These are phyloP conservation scores for Penicillium hesseltinei DNA, from an alignment of 2,329 filamentous ascomycete genomes.

Conservation along the genomic window DNA sequence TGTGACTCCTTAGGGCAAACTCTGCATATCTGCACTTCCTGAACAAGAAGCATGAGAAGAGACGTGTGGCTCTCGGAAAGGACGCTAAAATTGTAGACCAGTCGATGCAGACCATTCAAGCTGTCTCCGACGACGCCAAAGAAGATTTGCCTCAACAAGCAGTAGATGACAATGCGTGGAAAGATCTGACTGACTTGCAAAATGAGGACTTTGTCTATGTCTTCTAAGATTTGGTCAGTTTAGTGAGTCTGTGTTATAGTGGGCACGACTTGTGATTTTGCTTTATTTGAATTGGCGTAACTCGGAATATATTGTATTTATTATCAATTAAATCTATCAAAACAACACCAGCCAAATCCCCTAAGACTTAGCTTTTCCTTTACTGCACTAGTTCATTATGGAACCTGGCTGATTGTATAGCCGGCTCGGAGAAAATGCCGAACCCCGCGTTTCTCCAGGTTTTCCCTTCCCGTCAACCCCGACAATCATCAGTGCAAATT, in stretches of 20 bases:
- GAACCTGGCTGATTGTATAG: not conserved
- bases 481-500: not conserved
- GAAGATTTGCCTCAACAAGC: slow-evolving; percentile 29
- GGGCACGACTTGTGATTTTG: not conserved
- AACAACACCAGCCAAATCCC: too few species aligned
- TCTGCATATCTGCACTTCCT: slow-evolving; percentile 52
- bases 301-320: not conserved
- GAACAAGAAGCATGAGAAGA: slow-evolving; percentile 56
- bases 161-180: slow-evolving; percentile 52
- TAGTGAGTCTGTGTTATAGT: not conserved
- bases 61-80: slow-evolving; percentile 60
- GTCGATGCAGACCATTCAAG: slow-evolving; percentile 53
- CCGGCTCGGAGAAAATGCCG: slow-evolving; percentile 17
- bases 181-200: slow-evolving; percentile 59
- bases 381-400: not conserved
- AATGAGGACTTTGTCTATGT: slow-evolving; percentile 66
- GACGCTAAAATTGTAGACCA: slow-evolving; percentile 57
- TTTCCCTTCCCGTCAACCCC: slow-evolving; percentile 11
- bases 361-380: not conserved
- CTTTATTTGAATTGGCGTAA: not conserved
- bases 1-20: slow-evolving; percentile 27
- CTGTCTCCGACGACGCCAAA: slow-evolving; percentile 23
- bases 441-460: slow-evolving; percentile 25
- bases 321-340: too few species aligned
- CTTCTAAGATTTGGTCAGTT: slow-evolving; percentile 33